Evolutionary conservation across 352 stramenopile genomes (phyloP).

Genomic region (Phytophthora europaea): DNA sequence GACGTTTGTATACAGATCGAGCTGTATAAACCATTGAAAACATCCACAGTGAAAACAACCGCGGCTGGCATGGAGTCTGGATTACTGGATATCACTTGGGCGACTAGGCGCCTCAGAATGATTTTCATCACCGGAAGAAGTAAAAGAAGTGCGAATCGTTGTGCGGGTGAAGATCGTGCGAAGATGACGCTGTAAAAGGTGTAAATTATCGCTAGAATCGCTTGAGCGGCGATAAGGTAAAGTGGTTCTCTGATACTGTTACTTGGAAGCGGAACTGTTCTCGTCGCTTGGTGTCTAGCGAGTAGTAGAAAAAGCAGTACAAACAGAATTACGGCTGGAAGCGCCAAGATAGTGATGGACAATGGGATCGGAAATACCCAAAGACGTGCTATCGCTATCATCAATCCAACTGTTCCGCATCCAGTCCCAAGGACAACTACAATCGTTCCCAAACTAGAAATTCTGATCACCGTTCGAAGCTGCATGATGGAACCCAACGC

Average conservation of each 20-base stretch:
- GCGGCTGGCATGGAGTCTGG: conserved; percentile 4
- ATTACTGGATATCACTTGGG: not conserved
- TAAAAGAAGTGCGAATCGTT: conserved; percentile 1
- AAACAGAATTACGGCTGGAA: not conserved
- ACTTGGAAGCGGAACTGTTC: not conserved
- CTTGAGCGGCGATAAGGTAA: conserved; percentile 1
- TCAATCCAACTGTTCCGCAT: not conserved
- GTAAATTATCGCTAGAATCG: not conserved
- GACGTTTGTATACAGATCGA: conserved; percentile 21
- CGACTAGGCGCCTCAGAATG: conserved; percentile 5
- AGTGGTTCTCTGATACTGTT: not conserved
- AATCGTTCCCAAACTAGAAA: not conserved
- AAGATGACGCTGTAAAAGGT: not conserved
- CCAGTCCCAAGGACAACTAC: not conserved
- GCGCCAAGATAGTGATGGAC: not conserved
- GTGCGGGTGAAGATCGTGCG: not conserved
- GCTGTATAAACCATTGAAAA: conserved; percentile 20
- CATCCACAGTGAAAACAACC: conserved; percentile 16
- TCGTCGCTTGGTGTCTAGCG: not conserved
- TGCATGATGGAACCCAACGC: not conserved
- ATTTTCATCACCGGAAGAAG: conserved; percentile 9
- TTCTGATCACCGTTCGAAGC: not conserved
- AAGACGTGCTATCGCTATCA: not conserved
- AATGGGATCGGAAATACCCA: not conserved
- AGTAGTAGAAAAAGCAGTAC: not conserved